phyloP scores from a whole-genome alignment of 148 eudicot species.

The Rhododendron kiyosumense region DNA sequence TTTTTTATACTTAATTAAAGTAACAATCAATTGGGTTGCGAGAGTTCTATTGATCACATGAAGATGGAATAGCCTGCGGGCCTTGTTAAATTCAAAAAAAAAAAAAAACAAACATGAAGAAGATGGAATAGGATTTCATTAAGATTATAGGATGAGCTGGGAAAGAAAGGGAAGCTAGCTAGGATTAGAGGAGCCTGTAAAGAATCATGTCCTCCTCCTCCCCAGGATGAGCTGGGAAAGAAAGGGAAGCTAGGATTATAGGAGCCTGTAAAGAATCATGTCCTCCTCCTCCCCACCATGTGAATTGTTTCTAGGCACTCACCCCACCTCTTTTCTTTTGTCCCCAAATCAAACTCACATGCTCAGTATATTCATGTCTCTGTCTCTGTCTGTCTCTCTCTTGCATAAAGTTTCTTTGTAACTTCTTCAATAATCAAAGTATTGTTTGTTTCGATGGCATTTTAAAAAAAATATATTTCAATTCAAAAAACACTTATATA shows the following conservation, averaged over 20 bases:
- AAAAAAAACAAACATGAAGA: too few species aligned
- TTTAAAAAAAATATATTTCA: too few species aligned
- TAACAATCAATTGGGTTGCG: not conserved
- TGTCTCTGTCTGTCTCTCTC: constrained; percentile 7
- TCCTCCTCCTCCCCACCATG: constrained; percentile 29
- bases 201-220: too few species aligned
- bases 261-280: constrained; percentile 1
- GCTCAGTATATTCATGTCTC: not conserved
- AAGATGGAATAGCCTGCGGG: not conserved
- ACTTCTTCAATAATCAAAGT: constrained; percentile 4
- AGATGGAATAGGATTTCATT: not conserved
- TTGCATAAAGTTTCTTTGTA: constrained; percentile 12
- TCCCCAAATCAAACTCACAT: constrained; percentile 39
- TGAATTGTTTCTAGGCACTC: constrained; percentile 25
- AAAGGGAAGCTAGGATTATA: constrained; percentile 7
- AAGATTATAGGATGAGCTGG: not conserved
- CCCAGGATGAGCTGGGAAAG: constrained; percentile 16
- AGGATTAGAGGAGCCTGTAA: too few species aligned
- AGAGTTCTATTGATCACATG: not conserved
- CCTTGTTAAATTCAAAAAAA: too few species aligned
- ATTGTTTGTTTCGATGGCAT: too few species aligned
- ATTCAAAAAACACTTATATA: too few species aligned
- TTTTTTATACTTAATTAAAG: not conserved
- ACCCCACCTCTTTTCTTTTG: constrained; percentile 33
- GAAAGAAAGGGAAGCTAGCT: too few species aligned